Evolutionary conservation across 768 basidiomycete species (phyloP).

Genomic region (Boletales sp.): DNA sequence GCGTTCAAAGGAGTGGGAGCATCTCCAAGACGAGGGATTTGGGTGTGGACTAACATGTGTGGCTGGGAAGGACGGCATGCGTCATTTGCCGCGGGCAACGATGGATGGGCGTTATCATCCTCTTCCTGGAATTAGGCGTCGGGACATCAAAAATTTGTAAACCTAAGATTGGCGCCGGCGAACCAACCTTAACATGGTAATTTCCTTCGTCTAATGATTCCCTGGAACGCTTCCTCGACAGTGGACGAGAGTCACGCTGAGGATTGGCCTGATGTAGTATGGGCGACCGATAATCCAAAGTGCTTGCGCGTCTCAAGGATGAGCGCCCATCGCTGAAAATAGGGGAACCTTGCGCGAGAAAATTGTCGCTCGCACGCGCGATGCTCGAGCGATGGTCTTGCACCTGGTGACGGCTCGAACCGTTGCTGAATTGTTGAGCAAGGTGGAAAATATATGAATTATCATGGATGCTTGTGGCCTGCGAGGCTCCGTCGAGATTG

Average conservation of each 20-base stretch:
- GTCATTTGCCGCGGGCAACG: slow-evolving; percentile 20
- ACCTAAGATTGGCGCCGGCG: slow-evolving; percentile 27
- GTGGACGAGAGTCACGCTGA: slow-evolving; percentile 17
- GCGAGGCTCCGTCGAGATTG: slow-evolving; percentile 13
- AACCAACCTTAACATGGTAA: slow-evolving; percentile 31
- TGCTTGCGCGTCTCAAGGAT: slow-evolving; percentile 13
- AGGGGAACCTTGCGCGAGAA: slow-evolving; percentile 31
- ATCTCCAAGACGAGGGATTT: slow-evolving; percentile 13
- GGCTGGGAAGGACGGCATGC: slow-evolving; percentile 21
- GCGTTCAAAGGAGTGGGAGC: slow-evolving; percentile 4
- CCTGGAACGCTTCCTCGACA: slow-evolving; percentile 32
- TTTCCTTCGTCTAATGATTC: slow-evolving; percentile 25
- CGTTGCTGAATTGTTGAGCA: slow-evolving; percentile 22
- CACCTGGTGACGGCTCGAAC: slow-evolving; percentile 17
- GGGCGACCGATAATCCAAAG: slow-evolving; percentile 15
- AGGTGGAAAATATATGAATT: slow-evolving; percentile 18
- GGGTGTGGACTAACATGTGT: slow-evolving; percentile 19
- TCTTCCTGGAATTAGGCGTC: slow-evolving; percentile 26
- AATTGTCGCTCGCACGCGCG: slow-evolving; percentile 31
- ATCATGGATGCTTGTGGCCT: slow-evolving; percentile 12
- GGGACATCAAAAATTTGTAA: slow-evolving; percentile 20
- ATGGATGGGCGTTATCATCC: slow-evolving; percentile 17
- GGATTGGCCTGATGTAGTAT: slow-evolving; percentile 14
- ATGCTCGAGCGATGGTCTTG: slow-evolving; percentile 32
- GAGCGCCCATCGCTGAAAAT: slow-evolving; percentile 25